phyloP scores from a whole-genome alignment of 495 filamentous ascomycete species.

The Chlorociboria aeruginascens region DNA sequence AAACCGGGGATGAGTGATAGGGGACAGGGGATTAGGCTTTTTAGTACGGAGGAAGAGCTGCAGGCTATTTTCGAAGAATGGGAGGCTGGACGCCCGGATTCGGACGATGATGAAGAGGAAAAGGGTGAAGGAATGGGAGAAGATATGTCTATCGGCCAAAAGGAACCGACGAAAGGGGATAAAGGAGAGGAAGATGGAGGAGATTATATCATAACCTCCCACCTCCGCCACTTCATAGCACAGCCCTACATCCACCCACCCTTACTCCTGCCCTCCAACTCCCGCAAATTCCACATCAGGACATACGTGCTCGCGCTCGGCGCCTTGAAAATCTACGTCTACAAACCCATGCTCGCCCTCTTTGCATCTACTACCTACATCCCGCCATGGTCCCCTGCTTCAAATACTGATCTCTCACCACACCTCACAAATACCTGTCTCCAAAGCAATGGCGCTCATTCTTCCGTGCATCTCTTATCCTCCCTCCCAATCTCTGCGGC shows the following conservation, averaged over 20 bases:
- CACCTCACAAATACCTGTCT: constrained; percentile 94
- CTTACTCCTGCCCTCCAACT: constrained; percentile 54
- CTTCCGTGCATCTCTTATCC: constrained; percentile 59
- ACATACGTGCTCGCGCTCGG: constrained; percentile 79
- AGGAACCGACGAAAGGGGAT: constrained; percentile 8
- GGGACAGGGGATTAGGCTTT: constrained; percentile 83
- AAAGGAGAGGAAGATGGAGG: constrained; percentile 21
- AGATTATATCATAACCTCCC: constrained; percentile 64
- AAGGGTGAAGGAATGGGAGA: constrained; percentile 12
- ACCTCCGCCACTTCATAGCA: constrained; percentile 89
- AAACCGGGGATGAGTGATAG: constrained; percentile 97
- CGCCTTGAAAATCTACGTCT: constrained; percentile 71
- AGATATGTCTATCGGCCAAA: neutral
- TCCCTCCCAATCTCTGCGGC: constrained; percentile 26
- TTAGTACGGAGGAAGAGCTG: constrained; percentile 69
- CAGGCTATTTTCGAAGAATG: constrained; percentile 79
- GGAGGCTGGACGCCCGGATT: constrained; percentile 42
- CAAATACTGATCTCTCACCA: constrained; percentile 41
- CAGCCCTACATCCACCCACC: constrained; percentile 94
- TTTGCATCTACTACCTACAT: constrained; percentile 66
- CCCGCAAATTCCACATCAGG: constrained; percentile 87
- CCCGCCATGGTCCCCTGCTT: constrained; percentile 21
- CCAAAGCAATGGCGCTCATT: constrained; percentile 50
- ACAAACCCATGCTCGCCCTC: constrained; percentile 79
- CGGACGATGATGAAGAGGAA: constrained; percentile 51